Base-by-base conservation (phyloP, 805 yeast species). In the Spathaspora passalidarum region DNA sequence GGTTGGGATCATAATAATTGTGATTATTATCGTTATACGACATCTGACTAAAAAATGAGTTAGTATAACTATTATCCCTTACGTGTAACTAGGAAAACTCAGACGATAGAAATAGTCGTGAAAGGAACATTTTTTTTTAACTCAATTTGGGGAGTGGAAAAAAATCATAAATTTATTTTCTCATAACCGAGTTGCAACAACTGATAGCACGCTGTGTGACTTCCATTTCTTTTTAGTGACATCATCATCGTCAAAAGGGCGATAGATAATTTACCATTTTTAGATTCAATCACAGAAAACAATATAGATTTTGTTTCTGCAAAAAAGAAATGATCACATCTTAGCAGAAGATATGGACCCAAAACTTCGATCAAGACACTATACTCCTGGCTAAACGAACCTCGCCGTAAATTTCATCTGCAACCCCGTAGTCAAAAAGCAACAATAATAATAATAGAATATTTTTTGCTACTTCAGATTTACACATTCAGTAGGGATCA, bases 1-100 rank as follows among this genome's bases (percentile, higher is more conserved):
- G 73, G 52, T 75, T 73, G 38, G 79, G 79, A 48, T 66, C 75
- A 53, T 75, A 72, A 62, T 74, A 73, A 56, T 78, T 72, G 53
- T 69, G 68, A 60, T 68, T 62, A 61, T 66, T 69, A 68, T 79
- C 83, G 77, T 73, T 75, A 67, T 79, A 79, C 68, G 84, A 79
- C 84, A 79, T 79, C 80, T 72, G 48, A 17, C 21, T 43, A 45
- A 43, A 19, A 43, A 26, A 7, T 5, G 21, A 11, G 49, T 45
- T 42, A 45, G 48, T 45, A 45, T 20, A 36, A 20, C 23, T 18
- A 22, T 17, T 36, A 18, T 36, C 20, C 21, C 17, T 36, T 16
- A 20, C 18, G 9, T 9, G 6, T 16, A 36, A 36, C 10, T 11
- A 20, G 38, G 23, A 36, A 36, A 36, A 36, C 4, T 2, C 8